Evolutionary conservation across 2,329 filamentous ascomycete species (phyloP).

Genomic region (Fusarium oxysporum): DNA sequence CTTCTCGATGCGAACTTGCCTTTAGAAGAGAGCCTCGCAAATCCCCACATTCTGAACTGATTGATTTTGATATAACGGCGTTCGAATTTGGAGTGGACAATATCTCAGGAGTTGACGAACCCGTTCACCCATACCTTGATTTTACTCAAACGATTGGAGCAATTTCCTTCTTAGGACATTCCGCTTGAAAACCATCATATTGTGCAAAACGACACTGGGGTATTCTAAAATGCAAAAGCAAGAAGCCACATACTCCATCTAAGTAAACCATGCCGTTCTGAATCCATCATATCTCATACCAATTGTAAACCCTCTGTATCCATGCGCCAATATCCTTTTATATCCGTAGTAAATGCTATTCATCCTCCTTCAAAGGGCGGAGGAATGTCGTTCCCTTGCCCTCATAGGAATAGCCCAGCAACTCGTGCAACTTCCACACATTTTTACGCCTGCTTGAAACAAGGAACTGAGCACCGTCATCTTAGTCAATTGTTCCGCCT

Average conservation of each 20-base stretch:
- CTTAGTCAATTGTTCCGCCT: conserved; percentile 45
- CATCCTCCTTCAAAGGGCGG: background rate
- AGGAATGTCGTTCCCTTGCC: background rate
- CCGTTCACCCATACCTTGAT: background rate
- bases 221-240: conserved; percentile 47
- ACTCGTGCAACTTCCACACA: background rate
- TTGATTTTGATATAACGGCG: background rate
- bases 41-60: background rate
- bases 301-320: background rate
- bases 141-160: background rate
- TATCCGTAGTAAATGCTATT: conserved; percentile 6
- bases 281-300: conserved; percentile 23
- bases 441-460: background rate
- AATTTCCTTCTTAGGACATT: background rate
- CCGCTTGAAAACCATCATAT: conserved; percentile 4
- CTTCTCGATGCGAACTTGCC: conserved; percentile 36
- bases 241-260: conserved; percentile 34
- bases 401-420: background rate
- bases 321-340: conserved; percentile 19
- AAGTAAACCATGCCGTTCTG: conserved; percentile 22
- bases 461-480: background rate
- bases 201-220: conserved; percentile 39
- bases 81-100: background rate
- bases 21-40: conserved; percentile 22
- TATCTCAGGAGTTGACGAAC: background rate